Evolutionary conservation across 805 yeast species (phyloP).

Genomic region (Saccharomycopsis selenospora): DNA sequence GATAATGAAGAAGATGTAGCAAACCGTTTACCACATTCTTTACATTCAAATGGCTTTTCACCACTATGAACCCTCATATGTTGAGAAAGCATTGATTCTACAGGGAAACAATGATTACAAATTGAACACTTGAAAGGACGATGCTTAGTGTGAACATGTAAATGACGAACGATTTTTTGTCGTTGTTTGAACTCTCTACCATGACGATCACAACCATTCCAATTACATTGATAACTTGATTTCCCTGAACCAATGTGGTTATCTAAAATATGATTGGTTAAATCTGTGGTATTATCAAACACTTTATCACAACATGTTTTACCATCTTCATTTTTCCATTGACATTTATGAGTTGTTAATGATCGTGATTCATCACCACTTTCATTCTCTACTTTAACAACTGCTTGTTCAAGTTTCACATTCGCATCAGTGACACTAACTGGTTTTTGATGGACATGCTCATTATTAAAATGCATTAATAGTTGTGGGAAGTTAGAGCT

Average conservation of each 20-base stretch:
- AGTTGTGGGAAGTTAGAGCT: constrained; percentile 47
- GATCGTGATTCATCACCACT: background rate
- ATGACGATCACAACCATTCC: constrained; percentile 70
- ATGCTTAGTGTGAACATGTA: constrained; percentile 81
- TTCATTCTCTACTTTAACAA: constrained; percentile 10
- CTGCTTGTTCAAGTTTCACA: too few species aligned
- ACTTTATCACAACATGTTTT: constrained; percentile 37
- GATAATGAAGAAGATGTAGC: constrained; percentile 78
- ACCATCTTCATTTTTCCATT: constrained; percentile 21
- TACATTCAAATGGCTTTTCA: constrained; percentile 77
- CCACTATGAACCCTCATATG: constrained; percentile 85
- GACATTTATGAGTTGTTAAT: constrained; percentile 17
- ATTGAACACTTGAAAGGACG: constrained; percentile 67
- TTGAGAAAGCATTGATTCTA: constrained; percentile 68
- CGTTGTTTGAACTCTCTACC: constrained; percentile 65
- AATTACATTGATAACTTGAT: constrained; percentile 59
- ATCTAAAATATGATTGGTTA: constrained; percentile 63
- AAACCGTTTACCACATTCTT: constrained; percentile 66
- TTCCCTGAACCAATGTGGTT: constrained; percentile 72
- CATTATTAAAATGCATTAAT: constrained; percentile 49
- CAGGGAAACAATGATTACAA: constrained; percentile 70
- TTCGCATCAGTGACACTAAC: constrained; percentile 26
- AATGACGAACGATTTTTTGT: constrained; percentile 79
- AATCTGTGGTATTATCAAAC: constrained; percentile 49
- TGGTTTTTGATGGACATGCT: constrained; percentile 38